Percentiles rank a stretch among this genome's conserved stretches.
Evolutionary conservation across 192 early-diverging fungal species (phyloP).

Genomic region (Coemansia aciculifera): DNA sequence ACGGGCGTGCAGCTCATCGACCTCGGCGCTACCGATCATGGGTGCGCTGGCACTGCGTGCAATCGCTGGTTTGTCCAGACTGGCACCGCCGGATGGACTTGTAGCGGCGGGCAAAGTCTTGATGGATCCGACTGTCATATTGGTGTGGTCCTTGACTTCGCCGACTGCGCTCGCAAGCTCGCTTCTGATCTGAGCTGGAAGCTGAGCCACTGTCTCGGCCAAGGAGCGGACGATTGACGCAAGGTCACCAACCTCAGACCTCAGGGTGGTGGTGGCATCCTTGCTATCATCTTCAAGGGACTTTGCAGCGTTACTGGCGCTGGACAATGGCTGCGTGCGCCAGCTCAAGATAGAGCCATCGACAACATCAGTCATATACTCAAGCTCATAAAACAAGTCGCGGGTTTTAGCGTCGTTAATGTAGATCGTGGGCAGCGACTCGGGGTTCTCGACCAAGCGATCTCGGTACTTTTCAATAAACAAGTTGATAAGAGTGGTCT

Average conservation of each 20-base stretch:
- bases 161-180: constrained; percentile 30
- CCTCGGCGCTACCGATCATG: neutral
- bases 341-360: constrained; percentile 56
- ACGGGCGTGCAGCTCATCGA: constrained; percentile 13
- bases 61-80: constrained; percentile 11
- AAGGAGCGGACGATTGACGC: constrained; percentile 29
- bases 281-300: neutral
- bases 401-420: constrained; percentile 58
- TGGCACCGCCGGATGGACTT: neutral
- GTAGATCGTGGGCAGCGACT: constrained; percentile 66
- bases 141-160: constrained; percentile 16
- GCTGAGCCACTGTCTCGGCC: constrained; percentile 54
- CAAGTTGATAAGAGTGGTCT: constrained; percentile 63
- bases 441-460: constrained; percentile 60
- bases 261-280: neutral
- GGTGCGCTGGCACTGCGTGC: constrained; percentile 41
- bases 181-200: constrained; percentile 56
- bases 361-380: constrained; percentile 62
- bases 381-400: constrained; percentile 65
- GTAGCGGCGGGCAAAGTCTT: neutral
- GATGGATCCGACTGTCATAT: neutral
- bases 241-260: neutral
- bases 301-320: neutral
- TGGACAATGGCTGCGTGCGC: constrained; percentile 19
- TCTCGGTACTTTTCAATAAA: constrained; percentile 74